Conservation (phyloP, 2,329 filamentous ascomycete species). For the Alternaria dauci region DNA sequence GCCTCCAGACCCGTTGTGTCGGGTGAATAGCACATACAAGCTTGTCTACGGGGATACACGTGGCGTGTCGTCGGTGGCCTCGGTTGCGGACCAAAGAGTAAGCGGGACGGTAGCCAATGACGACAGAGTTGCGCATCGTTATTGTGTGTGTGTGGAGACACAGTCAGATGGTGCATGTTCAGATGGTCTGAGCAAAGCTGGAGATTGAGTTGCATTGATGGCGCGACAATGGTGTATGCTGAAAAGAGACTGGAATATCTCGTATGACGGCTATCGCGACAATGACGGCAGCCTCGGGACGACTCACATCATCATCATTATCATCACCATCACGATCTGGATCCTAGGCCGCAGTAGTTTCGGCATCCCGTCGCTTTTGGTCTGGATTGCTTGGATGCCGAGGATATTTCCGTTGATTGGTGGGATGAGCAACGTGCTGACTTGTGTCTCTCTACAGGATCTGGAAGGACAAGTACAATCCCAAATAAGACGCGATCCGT, state of each 20-base stretch:
- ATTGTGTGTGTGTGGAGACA: constrained; percentile 16
- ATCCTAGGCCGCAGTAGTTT: constrained; percentile 12
- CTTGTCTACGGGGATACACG: constrained; percentile 44
- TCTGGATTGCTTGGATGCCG: constrained; percentile 5
- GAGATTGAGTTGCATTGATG: constrained; percentile 21
- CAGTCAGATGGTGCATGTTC: constrained; percentile 18
- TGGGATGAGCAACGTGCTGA: constrained; percentile 38
- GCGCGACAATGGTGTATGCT: constrained; percentile 19
- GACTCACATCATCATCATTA: not conserved
- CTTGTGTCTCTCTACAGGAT: constrained; percentile 69
- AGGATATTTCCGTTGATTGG: constrained; percentile 5
- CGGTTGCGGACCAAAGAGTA: constrained; percentile 22
- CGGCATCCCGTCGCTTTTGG: constrained; percentile 10
- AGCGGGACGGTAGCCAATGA: constrained; percentile 34
- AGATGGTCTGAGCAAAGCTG: constrained; percentile 14
- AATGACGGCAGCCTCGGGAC: constrained; percentile 11
- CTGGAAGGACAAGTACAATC: constrained; percentile 94
- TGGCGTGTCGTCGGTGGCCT: constrained; percentile 47
- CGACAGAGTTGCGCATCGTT: constrained; percentile 16
- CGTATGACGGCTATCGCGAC: constrained; percentile 19
- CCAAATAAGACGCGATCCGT: constrained; percentile 50
- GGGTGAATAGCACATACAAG: constrained; percentile 15
- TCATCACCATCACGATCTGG: constrained; percentile 9
- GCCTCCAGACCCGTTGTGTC: constrained; percentile 26
- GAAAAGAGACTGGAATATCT: constrained; percentile 1